These are phyloP conservation scores for Solanum habrochaites DNA, from an alignment of 257 asterid species.

Conservation along the genomic window DNA sequence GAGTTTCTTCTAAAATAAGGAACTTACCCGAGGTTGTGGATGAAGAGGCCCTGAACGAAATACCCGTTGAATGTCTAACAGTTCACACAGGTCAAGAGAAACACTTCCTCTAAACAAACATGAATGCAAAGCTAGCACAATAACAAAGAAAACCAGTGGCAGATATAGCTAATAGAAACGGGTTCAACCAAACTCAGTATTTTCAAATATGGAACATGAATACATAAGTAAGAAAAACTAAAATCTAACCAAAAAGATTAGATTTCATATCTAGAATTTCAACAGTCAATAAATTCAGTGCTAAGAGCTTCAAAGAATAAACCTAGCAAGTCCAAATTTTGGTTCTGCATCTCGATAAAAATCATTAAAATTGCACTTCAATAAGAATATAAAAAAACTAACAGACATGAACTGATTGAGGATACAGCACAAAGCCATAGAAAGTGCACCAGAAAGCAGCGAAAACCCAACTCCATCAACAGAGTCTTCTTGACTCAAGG, in stretches of 20 bases:
- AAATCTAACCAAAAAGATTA: neutral
- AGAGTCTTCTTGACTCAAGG: slow-evolving; percentile 39
- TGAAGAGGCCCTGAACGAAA: slow-evolving; percentile 83
- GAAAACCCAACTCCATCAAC: slow-evolving; percentile 60
- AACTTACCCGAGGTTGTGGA: slow-evolving; percentile 87
- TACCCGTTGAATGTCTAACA: slow-evolving; percentile 69
- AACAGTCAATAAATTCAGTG: neutral
- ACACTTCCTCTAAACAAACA: slow-evolving; percentile 11
- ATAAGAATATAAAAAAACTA: neutral
- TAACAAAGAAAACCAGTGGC: neutral
- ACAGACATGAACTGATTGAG: slow-evolving; percentile 3
- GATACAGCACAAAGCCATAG: slow-evolving; percentile 99
- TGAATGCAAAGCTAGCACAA: neutral
- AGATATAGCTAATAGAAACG: neutral
- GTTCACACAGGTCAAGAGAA: slow-evolving; percentile 26
- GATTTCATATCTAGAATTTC: neutral
- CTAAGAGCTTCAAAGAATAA: neutral
- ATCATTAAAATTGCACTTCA: neutral
- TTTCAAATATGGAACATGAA: neutral
- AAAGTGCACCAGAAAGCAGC: slow-evolving; percentile 83
- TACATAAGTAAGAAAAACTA: neutral
- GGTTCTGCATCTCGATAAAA: neutral
- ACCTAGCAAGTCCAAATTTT: neutral
- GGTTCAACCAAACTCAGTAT: neutral
- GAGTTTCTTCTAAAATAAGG: neutral